phyloP scores from a whole-genome alignment of 2,329 filamentous ascomycete species.

The Pyricularia sp. region DNA sequence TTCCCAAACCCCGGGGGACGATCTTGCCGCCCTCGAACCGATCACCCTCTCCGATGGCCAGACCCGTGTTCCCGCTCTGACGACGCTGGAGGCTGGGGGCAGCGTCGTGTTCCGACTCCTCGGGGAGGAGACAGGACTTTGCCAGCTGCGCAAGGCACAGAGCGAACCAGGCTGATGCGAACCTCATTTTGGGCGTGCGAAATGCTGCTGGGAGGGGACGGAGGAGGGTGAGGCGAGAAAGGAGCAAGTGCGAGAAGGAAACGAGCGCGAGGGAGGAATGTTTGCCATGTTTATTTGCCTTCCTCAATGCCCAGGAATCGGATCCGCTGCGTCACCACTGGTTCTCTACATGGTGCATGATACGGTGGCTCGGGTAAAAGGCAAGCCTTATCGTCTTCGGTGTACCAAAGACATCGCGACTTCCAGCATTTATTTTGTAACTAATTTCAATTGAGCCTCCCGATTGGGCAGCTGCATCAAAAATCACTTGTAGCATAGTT shows the following conservation, averaged over 20 bases:
- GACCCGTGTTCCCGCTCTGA: constrained; percentile 10
- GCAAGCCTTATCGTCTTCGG: neutral
- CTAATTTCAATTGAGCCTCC: neutral
- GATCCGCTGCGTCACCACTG: neutral
- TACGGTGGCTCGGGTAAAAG: neutral
- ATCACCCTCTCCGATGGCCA: constrained; percentile 28
- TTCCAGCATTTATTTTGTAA: constrained; percentile 36
- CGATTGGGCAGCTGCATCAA: neutral
- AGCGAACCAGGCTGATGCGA: neutral
- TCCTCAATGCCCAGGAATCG: neutral
- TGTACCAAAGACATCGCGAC: constrained; percentile 35
- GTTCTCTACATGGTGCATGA: neutral
- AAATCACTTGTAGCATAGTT: neutral
- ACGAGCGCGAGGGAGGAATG: neutral
- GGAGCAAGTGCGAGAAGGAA: neutral
- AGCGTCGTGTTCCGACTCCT: constrained; percentile 14
- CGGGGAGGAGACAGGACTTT: constrained; percentile 23
- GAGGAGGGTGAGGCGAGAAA: neutral
- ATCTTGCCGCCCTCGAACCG: constrained; percentile 26
- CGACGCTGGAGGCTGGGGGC: constrained; percentile 5
- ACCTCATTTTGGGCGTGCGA: constrained; percentile 1
- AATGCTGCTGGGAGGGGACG: neutral
- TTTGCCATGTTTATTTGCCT: neutral
- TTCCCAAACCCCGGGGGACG: constrained; percentile 23
- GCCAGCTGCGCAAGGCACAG: constrained; percentile 4